Percentiles rank a stretch among this genome's conserved stretches.
These are phyloP conservation scores for Claviceps sp. DNA, from an alignment of 2,329 filamentous ascomycete genomes.

Conservation along the genomic window DNA sequence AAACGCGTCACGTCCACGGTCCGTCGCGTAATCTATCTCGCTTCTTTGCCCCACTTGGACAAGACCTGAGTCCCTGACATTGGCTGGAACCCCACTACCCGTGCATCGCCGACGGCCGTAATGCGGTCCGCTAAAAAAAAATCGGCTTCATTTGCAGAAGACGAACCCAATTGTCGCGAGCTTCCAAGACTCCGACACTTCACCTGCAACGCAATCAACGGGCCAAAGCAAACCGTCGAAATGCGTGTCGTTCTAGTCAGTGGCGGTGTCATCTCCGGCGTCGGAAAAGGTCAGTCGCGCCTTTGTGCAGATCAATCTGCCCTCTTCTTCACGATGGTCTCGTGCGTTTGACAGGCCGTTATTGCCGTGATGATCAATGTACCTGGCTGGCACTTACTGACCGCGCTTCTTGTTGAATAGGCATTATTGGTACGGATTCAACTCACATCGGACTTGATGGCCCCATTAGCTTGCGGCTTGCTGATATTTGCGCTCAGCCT, in stretches of 20 bases:
- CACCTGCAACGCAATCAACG: background rate
- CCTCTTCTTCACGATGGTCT: background rate
- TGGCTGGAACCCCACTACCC: background rate
- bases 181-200: background rate
- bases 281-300: conserved; percentile 38
- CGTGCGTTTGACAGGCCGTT: background rate
- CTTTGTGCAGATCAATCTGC: background rate
- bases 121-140: background rate
- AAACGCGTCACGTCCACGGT: no score
- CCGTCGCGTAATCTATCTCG: no score
- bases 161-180: background rate
- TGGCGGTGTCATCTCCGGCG: conserved; percentile 41
- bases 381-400: background rate
- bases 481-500: conserved; percentile 31
- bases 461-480: background rate
- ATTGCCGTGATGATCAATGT: background rate
- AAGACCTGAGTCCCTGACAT: no score
- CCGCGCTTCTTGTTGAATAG: background rate
- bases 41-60: background rate
- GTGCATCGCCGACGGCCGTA: background rate
- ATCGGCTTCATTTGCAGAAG: background rate
- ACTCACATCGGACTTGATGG: no score
- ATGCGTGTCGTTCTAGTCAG: conserved; percentile 18
- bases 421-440: conserved; percentile 5
- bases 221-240: conserved; percentile 3